phyloP scores from a whole-genome alignment of 2,329 filamentous ascomycete genomes.

The Pseudopithomyces chartarum region DNA sequence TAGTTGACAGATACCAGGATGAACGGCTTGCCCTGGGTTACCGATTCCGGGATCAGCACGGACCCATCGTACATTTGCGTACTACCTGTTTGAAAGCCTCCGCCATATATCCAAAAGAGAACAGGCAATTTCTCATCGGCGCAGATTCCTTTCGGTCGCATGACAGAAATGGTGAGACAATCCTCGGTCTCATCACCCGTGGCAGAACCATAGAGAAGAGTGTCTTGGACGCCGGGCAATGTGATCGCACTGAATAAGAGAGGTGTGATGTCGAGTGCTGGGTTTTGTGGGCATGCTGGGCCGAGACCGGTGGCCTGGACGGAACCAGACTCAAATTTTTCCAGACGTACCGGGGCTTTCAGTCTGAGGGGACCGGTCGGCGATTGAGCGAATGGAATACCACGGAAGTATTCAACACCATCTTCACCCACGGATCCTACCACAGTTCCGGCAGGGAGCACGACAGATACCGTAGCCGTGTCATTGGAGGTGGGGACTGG shows the following conservation, averaged over 20 bases:
- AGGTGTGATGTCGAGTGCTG: not conserved
- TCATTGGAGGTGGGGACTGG: no score
- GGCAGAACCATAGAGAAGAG: not conserved
- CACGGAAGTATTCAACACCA: constrained; percentile 5
- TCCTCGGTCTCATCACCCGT: not conserved
- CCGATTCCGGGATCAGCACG: constrained; percentile 47
- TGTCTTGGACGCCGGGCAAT: not conserved
- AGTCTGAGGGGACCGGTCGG: not conserved
- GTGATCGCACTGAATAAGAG: not conserved
- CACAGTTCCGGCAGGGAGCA: no score
- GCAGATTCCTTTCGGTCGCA: not conserved
- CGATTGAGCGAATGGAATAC: constrained; percentile 1
- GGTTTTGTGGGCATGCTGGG: not conserved
- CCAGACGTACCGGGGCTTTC: not conserved
- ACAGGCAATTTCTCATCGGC: constrained; percentile 49
- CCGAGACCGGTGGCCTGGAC: not conserved
- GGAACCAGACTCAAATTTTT: not conserved
- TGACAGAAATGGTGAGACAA: not conserved
- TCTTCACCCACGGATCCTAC: not conserved
- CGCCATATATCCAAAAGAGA: constrained; percentile 56
- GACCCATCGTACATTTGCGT: constrained; percentile 48
- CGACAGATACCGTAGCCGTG: no score
- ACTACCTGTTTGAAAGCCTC: constrained; percentile 49
- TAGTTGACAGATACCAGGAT: constrained; percentile 81
- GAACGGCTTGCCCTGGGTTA: constrained; percentile 64